phyloP scores from a whole-genome alignment of 495 filamentous ascomycete genomes.

The Pseudevernia furfuracea region DNA sequence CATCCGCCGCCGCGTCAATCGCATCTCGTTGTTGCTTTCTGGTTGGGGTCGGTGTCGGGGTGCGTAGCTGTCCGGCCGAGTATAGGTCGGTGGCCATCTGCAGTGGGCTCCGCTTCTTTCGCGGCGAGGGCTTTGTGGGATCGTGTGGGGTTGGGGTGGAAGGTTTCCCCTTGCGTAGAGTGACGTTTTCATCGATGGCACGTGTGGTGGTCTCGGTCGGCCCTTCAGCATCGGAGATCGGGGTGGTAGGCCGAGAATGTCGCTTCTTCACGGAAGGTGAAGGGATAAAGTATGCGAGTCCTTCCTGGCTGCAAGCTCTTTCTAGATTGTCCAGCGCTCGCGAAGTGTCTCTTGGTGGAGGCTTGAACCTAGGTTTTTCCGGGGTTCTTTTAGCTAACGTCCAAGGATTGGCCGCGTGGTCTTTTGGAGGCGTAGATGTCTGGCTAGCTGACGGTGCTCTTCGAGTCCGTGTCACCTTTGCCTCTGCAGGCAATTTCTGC shows the following conservation, averaged over 20 bases:
- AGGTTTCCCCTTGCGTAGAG: background rate
- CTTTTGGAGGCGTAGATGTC: background rate
- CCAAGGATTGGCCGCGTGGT: slow-evolving; percentile 21
- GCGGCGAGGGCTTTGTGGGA: slow-evolving; percentile 1
- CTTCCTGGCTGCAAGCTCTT: background rate
- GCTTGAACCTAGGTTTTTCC: slow-evolving; percentile 14
- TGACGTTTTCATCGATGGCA: background rate
- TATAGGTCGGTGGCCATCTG: slow-evolving; percentile 3
- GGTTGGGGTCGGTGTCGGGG: slow-evolving; percentile 2
- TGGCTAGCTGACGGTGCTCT: background rate
- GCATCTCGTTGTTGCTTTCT: background rate
- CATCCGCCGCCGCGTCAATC: background rate
- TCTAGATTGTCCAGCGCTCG: slow-evolving; percentile 6
- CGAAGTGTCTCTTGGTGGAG: slow-evolving; percentile 18
- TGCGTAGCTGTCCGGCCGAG: background rate
- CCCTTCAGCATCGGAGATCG: slow-evolving; percentile 4
- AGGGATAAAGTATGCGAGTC: background rate
- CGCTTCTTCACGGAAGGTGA: slow-evolving; percentile 10
- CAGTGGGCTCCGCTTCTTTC: slow-evolving; percentile 20
- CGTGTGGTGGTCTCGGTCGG: background rate
- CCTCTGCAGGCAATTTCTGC: background rate
- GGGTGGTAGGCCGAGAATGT: slow-evolving; percentile 11
- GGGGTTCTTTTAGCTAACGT: slow-evolving; percentile 20
- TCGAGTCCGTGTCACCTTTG: background rate
- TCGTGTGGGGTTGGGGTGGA: slow-evolving; percentile 7